A percentile compares a stretch with the other conserved stretches of the same genome.
Conservation (phyloP, 1,284 basidiomycete genomes). For the Amylostereum areolatum region DNA sequence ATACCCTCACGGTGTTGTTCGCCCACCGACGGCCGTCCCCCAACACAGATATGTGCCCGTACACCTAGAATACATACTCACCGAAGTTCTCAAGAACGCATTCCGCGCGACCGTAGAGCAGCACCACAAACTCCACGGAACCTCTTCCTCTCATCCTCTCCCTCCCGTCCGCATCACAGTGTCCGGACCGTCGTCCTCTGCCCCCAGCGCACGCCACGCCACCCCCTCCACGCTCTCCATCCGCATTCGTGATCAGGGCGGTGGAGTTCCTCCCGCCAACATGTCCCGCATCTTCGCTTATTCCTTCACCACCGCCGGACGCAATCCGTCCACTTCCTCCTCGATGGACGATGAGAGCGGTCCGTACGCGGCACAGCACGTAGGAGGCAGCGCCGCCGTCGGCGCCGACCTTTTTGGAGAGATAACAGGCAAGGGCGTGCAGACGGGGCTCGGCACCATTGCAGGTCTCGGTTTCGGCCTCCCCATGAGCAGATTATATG, state of each 20-base stretch:
- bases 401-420: constrained; percentile 60
- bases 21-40: not conserved
- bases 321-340: constrained; percentile 21
- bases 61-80: constrained; percentile 85
- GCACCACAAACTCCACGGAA: constrained; percentile 40
- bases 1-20: no score
- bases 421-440: constrained; percentile 70
- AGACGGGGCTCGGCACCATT: constrained; percentile 71
- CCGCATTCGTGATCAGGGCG: constrained; percentile 81
- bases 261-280: constrained; percentile 72
- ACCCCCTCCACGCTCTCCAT: constrained; percentile 50
- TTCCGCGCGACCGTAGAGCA: constrained; percentile 88
- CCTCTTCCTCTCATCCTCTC: constrained; percentile 30
- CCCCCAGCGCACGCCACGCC: constrained; percentile 2
- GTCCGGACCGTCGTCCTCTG: constrained; percentile 39
- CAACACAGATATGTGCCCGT: constrained; percentile 73
- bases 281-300: constrained; percentile 83
- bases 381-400: constrained; percentile 64
- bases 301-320: constrained; percentile 80
- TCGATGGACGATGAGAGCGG: constrained; percentile 50
- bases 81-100: constrained; percentile 84
- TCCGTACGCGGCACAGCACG: constrained; percentile 67
- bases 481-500: constrained; percentile 81
- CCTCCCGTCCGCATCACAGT: constrained; percentile 73
- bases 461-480: constrained; percentile 82